Evolutionary conservation across 768 basidiomycete species (phyloP).

Genomic region (Trametes elegans): DNA sequence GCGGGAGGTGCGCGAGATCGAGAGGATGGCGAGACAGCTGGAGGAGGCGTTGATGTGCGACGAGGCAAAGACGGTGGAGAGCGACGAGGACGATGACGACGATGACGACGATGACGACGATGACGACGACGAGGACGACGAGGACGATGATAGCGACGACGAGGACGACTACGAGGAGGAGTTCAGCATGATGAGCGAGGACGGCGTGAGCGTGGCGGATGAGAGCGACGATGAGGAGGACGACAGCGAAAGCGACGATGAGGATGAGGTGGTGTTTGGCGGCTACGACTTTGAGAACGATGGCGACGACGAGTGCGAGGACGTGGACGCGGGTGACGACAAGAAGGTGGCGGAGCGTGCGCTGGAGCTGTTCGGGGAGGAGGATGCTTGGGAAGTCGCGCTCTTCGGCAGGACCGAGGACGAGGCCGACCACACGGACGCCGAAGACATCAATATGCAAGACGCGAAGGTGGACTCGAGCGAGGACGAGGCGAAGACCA

Average conservation of each 20-base stretch:
- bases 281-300: not conserved
- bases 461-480: not conserved
- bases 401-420: constrained; percentile 4
- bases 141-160: not conserved
- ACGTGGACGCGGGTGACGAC: not conserved
- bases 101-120: not conserved
- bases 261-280: not conserved
- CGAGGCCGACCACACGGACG: not conserved
- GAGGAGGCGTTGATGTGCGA: not conserved
- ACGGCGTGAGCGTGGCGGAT: not conserved
- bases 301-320: not conserved
- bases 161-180: not conserved
- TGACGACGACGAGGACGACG: not conserved
- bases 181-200: not conserved
- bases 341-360: not conserved
- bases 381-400: not conserved
- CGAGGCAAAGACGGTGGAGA: not conserved
- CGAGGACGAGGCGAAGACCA: not conserved
- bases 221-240: not conserved
- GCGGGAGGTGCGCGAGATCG: constrained; percentile 5
- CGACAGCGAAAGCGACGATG: not conserved
- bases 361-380: not conserved
- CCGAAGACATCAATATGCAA: not conserved
- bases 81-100: not conserved
- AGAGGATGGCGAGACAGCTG: constrained; percentile 1